Evolutionary conservation across 345 rosid genomes (phyloP).

Genomic region (Aethionema arabicum): DNA sequence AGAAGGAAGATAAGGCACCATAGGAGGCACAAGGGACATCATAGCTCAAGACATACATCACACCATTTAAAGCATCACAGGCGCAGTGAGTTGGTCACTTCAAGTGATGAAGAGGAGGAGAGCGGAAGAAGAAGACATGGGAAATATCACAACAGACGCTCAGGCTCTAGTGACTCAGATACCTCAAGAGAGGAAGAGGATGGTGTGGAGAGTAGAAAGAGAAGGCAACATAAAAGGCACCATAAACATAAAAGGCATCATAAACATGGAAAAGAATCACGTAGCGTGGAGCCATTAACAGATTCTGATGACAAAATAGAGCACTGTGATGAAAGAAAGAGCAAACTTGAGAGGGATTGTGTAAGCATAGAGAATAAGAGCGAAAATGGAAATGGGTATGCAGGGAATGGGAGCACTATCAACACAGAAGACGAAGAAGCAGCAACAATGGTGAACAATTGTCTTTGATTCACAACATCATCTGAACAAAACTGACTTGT

Average conservation of each 20-base stretch:
- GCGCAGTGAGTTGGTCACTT: slow-evolving; percentile 35
- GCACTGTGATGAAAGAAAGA: background rate
- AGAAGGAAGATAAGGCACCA: slow-evolving; percentile 49
- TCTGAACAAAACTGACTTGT: too few relatives aligned
- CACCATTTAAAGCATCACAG: slow-evolving; percentile 36
- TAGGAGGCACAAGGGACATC: slow-evolving; percentile 43
- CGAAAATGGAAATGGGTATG: too few relatives aligned
- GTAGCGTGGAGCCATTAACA: background rate
- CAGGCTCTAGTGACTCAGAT: slow-evolving; percentile 39
- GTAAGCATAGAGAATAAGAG: too few relatives aligned
- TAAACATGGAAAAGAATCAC: slow-evolving; percentile 23
- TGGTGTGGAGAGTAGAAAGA: slow-evolving; percentile 28
- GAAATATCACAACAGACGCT: slow-evolving; percentile 33
- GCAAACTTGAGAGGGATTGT: too few relatives aligned
- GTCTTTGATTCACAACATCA: too few relatives aligned
- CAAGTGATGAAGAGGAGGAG: slow-evolving; percentile 36
- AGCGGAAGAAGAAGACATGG: slow-evolving; percentile 37
- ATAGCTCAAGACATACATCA: slow-evolving; percentile 39
- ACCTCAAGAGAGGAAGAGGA: slow-evolving; percentile 37
- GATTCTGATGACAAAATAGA: slow-evolving; percentile 29
- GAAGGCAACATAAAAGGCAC: slow-evolving; percentile 40
- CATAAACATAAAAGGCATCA: slow-evolving; percentile 20
- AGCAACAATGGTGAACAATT: too few relatives aligned
- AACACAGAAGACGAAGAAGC: too few relatives aligned
- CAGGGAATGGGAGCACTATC: too few relatives aligned